Evolutionary conservation across 371 early-diverging fungal genomes (phyloP), one percentile per base, ranked within the genome.

Genomic region (Mucor ambiguus): DNA sequence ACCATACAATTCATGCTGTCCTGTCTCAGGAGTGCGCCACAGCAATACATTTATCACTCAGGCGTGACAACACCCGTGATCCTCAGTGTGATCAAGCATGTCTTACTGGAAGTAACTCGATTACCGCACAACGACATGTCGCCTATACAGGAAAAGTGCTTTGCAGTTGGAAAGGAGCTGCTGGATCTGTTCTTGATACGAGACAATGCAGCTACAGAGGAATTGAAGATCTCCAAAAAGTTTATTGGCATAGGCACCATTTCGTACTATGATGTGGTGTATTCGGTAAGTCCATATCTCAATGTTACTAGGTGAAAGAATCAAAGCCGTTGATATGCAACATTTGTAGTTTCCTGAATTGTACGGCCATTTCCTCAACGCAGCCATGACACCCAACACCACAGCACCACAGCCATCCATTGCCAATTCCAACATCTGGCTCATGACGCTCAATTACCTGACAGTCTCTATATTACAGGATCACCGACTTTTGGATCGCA

Each of bases 261-360:
- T 0, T 76, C 82, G 5, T 82, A 64, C 33, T 82, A 76, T 28
- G 82, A 82, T 69, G 73, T 82, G 2, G 71, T 82, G 9, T 72
- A 76, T 55, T 82, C 82, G 37, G 79, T 79, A 77, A 73, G 74
- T 58, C n/a, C n/a, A n/a, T n/a, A n/a, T n/a, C n/a, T n/a, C n/a
- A n/a, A n/a, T n/a, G n/a, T n/a, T n/a, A n/a, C n/a, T n/a, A n/a
- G n/a, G n/a, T n/a, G n/a, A n/a, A n/a, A n/a, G n/a, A n/a, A 9
- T 9, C 33, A 33, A 12, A 7, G 37, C 12, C 37, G 12, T 12
- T 44, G 4, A 18, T 20, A 44, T 9, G 16, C 11, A 12, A 49
- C 11, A 3, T 35, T 24, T 32, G 14, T 56, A 82, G 78, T 79
- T 78, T 48, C 82, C 82, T n/a, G 78, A 82, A 57, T 61, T 82